A percentile compares a stretch with the other conserved stretches of the same genome.
Conservation (phyloP, 352 stramenopile species). For the Globisporangium mamillatum region DNA sequence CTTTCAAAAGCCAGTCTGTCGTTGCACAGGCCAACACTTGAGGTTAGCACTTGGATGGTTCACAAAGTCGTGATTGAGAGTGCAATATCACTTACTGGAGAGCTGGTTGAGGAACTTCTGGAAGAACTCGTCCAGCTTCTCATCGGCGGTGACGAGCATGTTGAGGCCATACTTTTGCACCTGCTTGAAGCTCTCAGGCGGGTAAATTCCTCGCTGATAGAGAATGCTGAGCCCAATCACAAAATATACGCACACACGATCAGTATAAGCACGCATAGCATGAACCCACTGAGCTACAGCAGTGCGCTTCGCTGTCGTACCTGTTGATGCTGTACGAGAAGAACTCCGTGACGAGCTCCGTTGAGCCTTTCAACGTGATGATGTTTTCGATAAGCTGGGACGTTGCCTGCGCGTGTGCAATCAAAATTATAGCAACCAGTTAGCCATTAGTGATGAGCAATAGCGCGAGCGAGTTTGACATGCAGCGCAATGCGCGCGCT, state of each 20-base stretch:
- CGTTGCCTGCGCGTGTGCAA: slow-evolving; percentile 38
- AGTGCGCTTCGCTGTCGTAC: slow-evolving; percentile 25
- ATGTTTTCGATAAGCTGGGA: slow-evolving; percentile 86
- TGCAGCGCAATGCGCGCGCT: not conserved
- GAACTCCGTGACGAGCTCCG: slow-evolving; percentile 99
- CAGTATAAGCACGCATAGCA: slow-evolving; percentile 1
- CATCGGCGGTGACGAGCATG: slow-evolving; percentile 97
- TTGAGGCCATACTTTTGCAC: slow-evolving; percentile 98
- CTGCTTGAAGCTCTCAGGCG: slow-evolving; percentile 97
- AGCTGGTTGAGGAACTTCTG: slow-evolving; percentile 91
- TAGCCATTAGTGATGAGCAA: not conserved
- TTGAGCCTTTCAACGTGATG: slow-evolving; percentile 98
- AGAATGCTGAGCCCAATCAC: slow-evolving; percentile 77
- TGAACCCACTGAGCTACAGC: slow-evolving; percentile 1
- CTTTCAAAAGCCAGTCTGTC: slow-evolving; percentile 92
- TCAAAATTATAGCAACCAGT: not conserved
- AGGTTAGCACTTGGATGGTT: not conserved
- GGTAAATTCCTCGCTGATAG: slow-evolving; percentile 97
- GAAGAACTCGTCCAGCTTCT: slow-evolving; percentile 96
- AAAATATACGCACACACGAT: slow-evolving; percentile 3
- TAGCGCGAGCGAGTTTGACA: not conserved
- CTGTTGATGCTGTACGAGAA: slow-evolving; percentile 99
- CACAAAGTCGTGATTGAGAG: not conserved
- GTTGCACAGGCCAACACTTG: not conserved
- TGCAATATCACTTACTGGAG: slow-evolving; percentile 43